phyloP scores from a whole-genome alignment of 192 early-diverging fungal species.

The Umbelopsis vinacea region DNA sequence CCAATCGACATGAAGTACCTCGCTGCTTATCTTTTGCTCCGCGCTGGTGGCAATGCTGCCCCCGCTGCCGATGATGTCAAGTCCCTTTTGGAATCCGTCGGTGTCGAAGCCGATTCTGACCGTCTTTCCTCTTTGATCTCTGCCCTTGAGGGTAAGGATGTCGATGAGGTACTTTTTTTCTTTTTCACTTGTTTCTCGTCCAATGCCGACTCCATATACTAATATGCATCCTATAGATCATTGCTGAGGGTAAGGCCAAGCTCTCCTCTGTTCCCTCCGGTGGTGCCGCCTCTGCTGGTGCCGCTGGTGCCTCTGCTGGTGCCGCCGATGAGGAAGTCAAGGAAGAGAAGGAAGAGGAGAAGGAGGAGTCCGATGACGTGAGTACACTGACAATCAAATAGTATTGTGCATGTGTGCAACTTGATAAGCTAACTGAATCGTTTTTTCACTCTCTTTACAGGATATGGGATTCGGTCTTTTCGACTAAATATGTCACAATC shows the following conservation, averaged over 20 bases:
- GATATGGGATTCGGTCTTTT: slow-evolving; percentile 98
- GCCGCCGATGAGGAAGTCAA: slow-evolving; percentile 51
- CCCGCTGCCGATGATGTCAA: slow-evolving; percentile 82
- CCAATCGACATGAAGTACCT: slow-evolving; percentile 88
- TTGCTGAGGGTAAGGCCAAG: slow-evolving; percentile 91
- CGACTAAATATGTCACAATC: slow-evolving; percentile 70
- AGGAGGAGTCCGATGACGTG: slow-evolving; percentile 88
- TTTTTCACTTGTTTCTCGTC: not conserved
- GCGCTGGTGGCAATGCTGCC: slow-evolving; percentile 82
- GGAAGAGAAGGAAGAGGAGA: slow-evolving; percentile 86
- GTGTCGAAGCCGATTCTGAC: slow-evolving; percentile 88
- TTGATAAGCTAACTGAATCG: not conserved
- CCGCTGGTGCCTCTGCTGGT: slow-evolving; percentile 63
- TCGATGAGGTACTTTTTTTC: slow-evolving; percentile 69
- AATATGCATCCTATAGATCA: slow-evolving; percentile 59
- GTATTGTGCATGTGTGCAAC: not conserved
- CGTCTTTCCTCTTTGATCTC: slow-evolving; percentile 78
- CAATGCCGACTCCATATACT: not conserved
- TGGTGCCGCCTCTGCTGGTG: slow-evolving; percentile 76
- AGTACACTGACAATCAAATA: slow-evolving; percentile 2
- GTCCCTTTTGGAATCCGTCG: slow-evolving; percentile 85
- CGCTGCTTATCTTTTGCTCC: slow-evolving; percentile 96
- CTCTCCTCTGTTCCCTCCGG: slow-evolving; percentile 93
- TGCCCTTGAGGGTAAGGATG: slow-evolving; percentile 87
- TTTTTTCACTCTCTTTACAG: slow-evolving; percentile 17